Base-by-base conservation (phyloP, 371 early-diverging fungal genomes). In the Umbelopsis sp. region DNA sequence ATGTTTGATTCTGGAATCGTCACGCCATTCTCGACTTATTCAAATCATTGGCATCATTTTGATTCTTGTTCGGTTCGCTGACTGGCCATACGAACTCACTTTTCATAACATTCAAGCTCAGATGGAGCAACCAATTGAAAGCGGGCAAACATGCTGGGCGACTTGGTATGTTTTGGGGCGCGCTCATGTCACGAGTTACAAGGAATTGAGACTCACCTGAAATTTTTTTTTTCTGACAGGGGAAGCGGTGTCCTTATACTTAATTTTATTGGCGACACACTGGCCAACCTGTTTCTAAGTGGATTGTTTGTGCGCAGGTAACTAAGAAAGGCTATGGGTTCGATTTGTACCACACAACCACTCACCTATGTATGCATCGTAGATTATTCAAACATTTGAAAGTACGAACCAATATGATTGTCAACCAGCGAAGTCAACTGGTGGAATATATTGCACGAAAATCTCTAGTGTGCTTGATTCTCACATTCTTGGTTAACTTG, bases 251-350 rank as follows among this genome's bases (percentile, higher is more conserved):
- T 82, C n/a, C 73, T 82, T 29, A 77, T 79, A 22, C 65, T 82
- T 10, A 80, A 80, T 66, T 82, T 82, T 65, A 69, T 82, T 45
- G 72, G 77, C 24, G 83, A 82, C 67, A 50, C 73, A 38, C 52
- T 82, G 22, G 74, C 76, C 35, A 82, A 77, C 35, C 41, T 82
- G 11, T 82, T 82, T 38, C 66, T 82, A 25, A 80, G 83, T 70
- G 83, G 83, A 44, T 76, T 80, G 80, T 82, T 82, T 74, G 83
- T 82, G 12, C 70, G 77, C 72, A 78, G 79, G 79, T 81, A 74
- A 51, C 37, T 18, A 44, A 25, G 11, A 38, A 63, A n/a, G 24
- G 64, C 38, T 44, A 63, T 25, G n/a, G 14, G 18, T n/a, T 16
- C 0, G 22, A 18, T 48, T 48, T 48, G 48, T 20, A 20, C 20